Percentiles rank a stretch among this genome's conserved stretches.
Conservation (phyloP, 2,329 filamentous ascomycete genomes). For the Aspergillus bombycis region DNA sequence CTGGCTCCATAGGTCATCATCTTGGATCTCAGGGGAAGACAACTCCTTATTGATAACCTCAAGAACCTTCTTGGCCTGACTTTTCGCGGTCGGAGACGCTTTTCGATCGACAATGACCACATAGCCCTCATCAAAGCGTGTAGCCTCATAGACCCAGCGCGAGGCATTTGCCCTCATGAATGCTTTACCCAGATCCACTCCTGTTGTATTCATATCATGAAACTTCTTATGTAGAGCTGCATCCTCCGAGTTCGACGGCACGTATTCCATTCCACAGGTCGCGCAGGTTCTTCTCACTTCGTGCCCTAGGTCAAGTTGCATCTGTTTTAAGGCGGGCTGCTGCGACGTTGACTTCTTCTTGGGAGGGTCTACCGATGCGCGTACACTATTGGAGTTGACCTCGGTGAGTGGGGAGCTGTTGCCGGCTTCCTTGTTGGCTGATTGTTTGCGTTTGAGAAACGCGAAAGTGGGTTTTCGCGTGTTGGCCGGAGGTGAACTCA, state of each 20-base stretch:
- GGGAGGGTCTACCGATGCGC: conserved; percentile 42
- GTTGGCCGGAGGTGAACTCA: conserved; percentile 46
- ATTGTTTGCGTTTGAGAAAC: conserved; percentile 52
- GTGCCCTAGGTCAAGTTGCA: conserved; percentile 63
- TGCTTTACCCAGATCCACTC: conserved; percentile 63
- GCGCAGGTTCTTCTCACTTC: conserved; percentile 61
- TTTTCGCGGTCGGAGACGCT: conserved; percentile 55
- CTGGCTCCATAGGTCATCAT: conserved; percentile 61
- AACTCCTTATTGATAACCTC: conserved; percentile 66
- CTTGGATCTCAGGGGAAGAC: conserved; percentile 61
- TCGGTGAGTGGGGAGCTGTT: conserved; percentile 47
- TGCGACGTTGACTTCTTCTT: conserved; percentile 37
- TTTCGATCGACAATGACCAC: conserved; percentile 62
- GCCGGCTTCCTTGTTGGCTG: conserved; percentile 31
- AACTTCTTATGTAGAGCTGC: conserved; percentile 65
- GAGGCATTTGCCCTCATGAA: conserved; percentile 57
- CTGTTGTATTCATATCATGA: conserved; percentile 63
- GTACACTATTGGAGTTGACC: conserved; percentile 49
- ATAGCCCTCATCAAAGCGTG: conserved; percentile 53
- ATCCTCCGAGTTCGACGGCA: conserved; percentile 64
- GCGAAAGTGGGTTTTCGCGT: conserved; percentile 55
- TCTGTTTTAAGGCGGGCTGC: conserved; percentile 54
- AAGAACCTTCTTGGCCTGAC: conserved; percentile 59
- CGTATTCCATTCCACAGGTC: conserved; percentile 68
- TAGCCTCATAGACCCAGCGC: conserved; percentile 56